phyloP scores from a whole-genome alignment of 352 stramenopile genomes.

The Phytopythium litorale region DNA sequence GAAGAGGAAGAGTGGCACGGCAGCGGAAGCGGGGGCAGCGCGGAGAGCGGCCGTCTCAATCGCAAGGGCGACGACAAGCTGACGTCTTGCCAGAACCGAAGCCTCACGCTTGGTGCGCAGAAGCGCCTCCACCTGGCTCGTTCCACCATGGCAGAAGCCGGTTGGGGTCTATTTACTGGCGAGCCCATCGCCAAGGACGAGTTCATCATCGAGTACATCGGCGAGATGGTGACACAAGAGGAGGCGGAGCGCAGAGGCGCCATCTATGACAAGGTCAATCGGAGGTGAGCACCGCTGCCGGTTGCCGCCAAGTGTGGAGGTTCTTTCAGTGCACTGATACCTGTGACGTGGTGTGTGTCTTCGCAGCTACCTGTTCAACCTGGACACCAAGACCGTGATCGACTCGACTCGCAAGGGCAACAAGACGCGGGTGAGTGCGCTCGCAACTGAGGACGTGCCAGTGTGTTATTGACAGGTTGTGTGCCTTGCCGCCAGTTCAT shows the following conservation, averaged over 20 bases:
- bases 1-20: neutral
- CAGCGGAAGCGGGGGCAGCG: neutral
- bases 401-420: conserved; percentile 94
- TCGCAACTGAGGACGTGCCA: neutral
- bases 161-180: conserved; percentile 92
- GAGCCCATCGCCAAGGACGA: conserved; percentile 88
- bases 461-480: neutral
- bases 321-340: conserved; percentile 4
- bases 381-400: conserved; percentile 90
- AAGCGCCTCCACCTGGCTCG: conserved; percentile 75
- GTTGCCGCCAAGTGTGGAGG: neutral
- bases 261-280: conserved; percentile 88
- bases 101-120: conserved; percentile 38
- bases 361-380: conserved; percentile 91
- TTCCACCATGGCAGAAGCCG: conserved; percentile 75
- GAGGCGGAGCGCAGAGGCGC: conserved; percentile 87
- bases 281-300: conserved; percentile 29
- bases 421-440: conserved; percentile 78
- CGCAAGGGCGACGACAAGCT: conserved; percentile 19
- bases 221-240: conserved; percentile 90
- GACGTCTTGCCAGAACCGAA: conserved; percentile 68
- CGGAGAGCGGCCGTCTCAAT: neutral
- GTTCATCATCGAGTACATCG: conserved; percentile 95
- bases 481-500: conserved; percentile 59
- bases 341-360: conserved; percentile 1